Conservation (phyloP, 2,329 filamentous ascomycete species). For the Aspergillus jensenii region DNA sequence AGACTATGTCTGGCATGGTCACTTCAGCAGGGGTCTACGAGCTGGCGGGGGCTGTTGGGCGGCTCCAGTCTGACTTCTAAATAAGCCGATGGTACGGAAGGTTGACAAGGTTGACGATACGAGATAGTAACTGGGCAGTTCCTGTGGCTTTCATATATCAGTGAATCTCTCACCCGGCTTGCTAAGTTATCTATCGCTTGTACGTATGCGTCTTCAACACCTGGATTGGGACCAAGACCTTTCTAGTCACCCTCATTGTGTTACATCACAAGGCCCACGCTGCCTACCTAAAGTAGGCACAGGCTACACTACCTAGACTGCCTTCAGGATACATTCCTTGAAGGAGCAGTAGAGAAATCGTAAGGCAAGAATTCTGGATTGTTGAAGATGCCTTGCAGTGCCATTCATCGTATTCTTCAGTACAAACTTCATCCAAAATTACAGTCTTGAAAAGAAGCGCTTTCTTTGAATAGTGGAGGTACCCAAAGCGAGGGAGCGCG, state of each 20-base stretch:
- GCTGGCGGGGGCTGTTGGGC: not conserved
- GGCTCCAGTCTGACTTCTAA: not conserved
- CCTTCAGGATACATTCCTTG: not conserved
- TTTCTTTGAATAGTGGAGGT: not conserved
- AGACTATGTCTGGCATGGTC: not conserved
- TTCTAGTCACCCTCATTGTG: not conserved
- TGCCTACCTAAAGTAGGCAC: constrained; percentile 3
- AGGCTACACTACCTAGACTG: not conserved
- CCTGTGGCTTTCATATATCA: not conserved
- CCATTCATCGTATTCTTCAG: not conserved
- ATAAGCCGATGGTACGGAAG: not conserved
- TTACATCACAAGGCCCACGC: not conserved
- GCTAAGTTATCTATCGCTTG: too few species aligned
- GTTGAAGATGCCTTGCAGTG: not conserved
- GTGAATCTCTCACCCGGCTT: not conserved
- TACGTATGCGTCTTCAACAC: too few species aligned
- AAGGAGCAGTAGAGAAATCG: not conserved
- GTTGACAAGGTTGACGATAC: not conserved
- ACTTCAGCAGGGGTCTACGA: not conserved
- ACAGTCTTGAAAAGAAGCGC: not conserved
- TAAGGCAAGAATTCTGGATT: not conserved
- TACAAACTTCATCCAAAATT: not conserved
- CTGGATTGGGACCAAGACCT: not conserved
- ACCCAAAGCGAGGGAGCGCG: too few species aligned
- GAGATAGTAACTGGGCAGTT: too few species aligned